Evolutionary conservation across 306 rosid genomes (phyloP).

Genomic region (Vigna radiata): DNA sequence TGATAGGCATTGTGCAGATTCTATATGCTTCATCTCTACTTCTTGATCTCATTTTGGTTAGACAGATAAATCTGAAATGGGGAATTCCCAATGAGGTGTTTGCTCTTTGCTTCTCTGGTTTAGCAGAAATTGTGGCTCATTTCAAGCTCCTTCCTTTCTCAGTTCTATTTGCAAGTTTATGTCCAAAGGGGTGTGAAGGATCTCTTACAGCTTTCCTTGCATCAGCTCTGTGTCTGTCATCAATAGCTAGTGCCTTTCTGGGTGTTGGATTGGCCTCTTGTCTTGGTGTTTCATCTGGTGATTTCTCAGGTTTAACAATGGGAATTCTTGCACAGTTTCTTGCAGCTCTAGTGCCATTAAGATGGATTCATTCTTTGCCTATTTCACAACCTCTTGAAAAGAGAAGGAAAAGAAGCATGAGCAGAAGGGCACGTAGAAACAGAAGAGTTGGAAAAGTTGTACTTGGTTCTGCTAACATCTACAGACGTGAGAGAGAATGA

Average conservation of each 20-base stretch:
- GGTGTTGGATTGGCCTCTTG: conserved; percentile 82
- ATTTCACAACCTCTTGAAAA: conserved; percentile 51
- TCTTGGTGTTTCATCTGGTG: conserved; percentile 66
- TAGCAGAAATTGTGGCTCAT: conserved; percentile 80
- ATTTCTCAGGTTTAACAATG: conserved; percentile 69
- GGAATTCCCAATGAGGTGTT: conserved; percentile 76
- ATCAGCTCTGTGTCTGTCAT: conserved; percentile 72
- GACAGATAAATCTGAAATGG: conserved; percentile 64
- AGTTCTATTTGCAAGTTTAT: conserved; percentile 65
- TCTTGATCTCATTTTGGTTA: conserved; percentile 77
- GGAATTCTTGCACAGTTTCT: conserved; percentile 74
- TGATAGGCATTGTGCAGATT: conserved; percentile 66
- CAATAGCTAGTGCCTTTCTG: conserved; percentile 70
- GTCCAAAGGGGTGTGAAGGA: conserved; percentile 92
- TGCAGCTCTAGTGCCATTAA: conserved; percentile 72
- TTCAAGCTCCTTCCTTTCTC: conserved; percentile 87
- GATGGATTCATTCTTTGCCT: conserved; percentile 64
- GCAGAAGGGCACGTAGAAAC: conserved; percentile 66
- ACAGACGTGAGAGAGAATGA: conserved; percentile 72
- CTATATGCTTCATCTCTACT: conserved; percentile 74
- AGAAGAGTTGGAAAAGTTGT: conserved; percentile 80
- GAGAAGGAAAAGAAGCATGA: conserved; percentile 57
- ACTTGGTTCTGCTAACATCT: conserved; percentile 53
- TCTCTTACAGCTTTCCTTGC: conserved; percentile 89
- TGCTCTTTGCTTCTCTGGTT: conserved; percentile 76